Evolutionary conservation across 768 basidiomycete genomes (phyloP).

Genomic region (Xerocomellus chrysenteron): DNA sequence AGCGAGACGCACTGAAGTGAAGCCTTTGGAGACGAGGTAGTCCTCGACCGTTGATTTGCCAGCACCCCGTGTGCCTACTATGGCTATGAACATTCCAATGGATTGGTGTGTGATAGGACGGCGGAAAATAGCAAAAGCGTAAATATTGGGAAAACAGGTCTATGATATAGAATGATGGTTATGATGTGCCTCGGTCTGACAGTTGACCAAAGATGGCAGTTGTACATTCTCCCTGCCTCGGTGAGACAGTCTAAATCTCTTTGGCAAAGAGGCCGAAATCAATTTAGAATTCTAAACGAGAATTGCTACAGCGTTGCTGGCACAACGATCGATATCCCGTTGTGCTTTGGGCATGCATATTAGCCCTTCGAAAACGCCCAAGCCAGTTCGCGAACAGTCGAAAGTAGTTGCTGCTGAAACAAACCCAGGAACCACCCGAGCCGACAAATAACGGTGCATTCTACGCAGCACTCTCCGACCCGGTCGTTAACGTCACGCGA

Average conservation of each 20-base stretch:
- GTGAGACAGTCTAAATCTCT: too few species aligned
- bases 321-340: background rate
- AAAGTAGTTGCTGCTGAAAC: background rate
- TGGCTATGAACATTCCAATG: conserved; percentile 60
- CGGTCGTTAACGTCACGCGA: conserved; percentile 22
- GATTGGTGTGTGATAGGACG: background rate
- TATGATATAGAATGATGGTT: too few species aligned
- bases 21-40: conserved; percentile 60
- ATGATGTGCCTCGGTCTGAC: too few species aligned
- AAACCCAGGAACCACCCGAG: too few species aligned
- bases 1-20: conserved; percentile 47
- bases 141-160: background rate
- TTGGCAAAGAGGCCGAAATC: background rate
- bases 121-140: background rate
- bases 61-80: conserved; percentile 61
- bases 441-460: background rate
- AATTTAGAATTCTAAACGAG: background rate
- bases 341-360: background rate
- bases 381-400: background rate
- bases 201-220: too few species aligned
- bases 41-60: conserved; percentile 61
- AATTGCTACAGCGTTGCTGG: background rate
- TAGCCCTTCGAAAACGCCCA: background rate
- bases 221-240: too few species aligned
- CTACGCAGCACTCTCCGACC: conserved; percentile 1